Evolutionary conservation across 2,329 filamentous ascomycete species (phyloP).

Genomic region (Cladorrhinum sp.): DNA sequence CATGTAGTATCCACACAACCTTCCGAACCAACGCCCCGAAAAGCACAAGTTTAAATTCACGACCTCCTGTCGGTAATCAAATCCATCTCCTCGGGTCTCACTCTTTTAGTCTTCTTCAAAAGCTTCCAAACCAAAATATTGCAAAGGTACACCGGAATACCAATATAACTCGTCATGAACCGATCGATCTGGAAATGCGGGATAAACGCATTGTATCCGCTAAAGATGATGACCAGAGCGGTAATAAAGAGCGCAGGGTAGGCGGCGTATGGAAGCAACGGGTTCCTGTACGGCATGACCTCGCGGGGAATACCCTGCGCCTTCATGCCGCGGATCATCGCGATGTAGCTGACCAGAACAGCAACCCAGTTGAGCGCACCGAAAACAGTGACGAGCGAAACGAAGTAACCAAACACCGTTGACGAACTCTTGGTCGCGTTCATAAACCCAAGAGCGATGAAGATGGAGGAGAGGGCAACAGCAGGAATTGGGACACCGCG

Average conservation of each 20-base stretch:
- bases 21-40: neutral
- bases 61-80: conserved; percentile 48
- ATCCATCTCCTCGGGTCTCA: conserved; percentile 53
- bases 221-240: conserved; percentile 54
- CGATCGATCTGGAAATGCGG: conserved; percentile 59
- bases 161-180: conserved; percentile 58
- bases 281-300: conserved; percentile 38
- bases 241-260: conserved; percentile 36
- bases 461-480: conserved; percentile 36
- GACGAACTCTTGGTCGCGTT: conserved; percentile 37
- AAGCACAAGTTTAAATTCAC: neutral
- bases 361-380: conserved; percentile 44
- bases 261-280: conserved; percentile 39
- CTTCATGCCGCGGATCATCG: conserved; percentile 37
- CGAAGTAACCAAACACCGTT: conserved; percentile 42
- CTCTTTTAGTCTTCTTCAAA: conserved; percentile 53
- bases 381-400: conserved; percentile 43
- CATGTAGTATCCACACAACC: neutral
- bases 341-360: conserved; percentile 39
- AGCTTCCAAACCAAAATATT: conserved; percentile 64
- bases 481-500: conserved; percentile 41
- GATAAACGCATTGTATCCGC: conserved; percentile 63
- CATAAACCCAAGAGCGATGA: conserved; percentile 40
- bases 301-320: conserved; percentile 36
- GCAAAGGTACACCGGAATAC: conserved; percentile 45